Base-by-base conservation (phyloP, 768 basidiomycete species). In the Podaxis rugospora region DNA sequence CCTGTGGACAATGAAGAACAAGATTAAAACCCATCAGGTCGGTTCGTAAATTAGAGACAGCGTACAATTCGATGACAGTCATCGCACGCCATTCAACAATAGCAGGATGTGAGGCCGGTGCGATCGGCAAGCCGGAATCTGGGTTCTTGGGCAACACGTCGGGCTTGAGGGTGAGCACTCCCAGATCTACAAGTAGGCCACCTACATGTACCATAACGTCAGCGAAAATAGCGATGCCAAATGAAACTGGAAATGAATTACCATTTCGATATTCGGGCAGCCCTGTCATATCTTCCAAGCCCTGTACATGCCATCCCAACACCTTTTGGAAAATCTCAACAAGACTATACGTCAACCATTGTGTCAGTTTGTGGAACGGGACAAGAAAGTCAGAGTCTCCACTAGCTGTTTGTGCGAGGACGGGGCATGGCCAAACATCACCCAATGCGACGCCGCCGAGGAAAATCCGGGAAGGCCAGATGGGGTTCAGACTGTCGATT, bases 31-130 rank as follows among this genome's bases (percentile, higher is more conserved):
- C 1, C 32, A 18, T 42, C 9, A 4, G 13, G 40, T 42, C 14
- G 6, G 40, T 42, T 3, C 40, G 14, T 42, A 18, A 27, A 49
- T 16, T 7, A 11, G 47, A 49, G 47, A 16, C 50, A 32, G 6
- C 89, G 66, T 66, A 95, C 92, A 99, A 79, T 70, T 89, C 85
- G 58, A 97, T 90, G 39, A 99, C 92, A 0, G 96, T 98, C 82
- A 99, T 83, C 0, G 95, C 95, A 58, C 96, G 80, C 95, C 95
- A 96, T 75, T 99, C 96, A 39, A 98, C 86, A 59, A 98, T 88
- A 5, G 93, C 93, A 0, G 93, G 92, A 69, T 95, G 94, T 0
- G 89, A 88, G 1, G 93, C 82, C 13, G 80, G 74, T 23, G 90
- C 79, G 42, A 80, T 82, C 2, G 92, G 88, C 55, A 93, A 78